Evolutionary conservation across 1,284 basidiomycete genomes (phyloP).

Genomic region (Malassezia obtusa): DNA sequence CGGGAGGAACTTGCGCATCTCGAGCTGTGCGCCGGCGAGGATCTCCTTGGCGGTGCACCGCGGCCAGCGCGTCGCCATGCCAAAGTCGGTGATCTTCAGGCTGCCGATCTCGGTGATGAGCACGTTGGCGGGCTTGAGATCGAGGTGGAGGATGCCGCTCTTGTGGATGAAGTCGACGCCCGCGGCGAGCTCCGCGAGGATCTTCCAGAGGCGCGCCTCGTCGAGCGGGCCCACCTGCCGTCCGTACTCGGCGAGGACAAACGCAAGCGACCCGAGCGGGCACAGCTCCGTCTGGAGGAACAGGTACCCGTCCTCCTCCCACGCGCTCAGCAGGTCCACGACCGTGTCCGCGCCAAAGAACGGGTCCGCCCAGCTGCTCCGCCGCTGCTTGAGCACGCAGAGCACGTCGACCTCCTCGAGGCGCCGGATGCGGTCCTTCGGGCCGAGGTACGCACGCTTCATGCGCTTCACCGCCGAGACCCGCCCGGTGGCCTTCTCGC

Average conservation of each 20-base stretch:
- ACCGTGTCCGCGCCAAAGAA: constrained; percentile 61
- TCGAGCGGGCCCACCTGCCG: constrained; percentile 69
- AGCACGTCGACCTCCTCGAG: constrained; percentile 92
- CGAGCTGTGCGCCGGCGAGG: constrained; percentile 32
- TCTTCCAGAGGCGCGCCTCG: constrained; percentile 93
- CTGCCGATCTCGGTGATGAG: constrained; percentile 79
- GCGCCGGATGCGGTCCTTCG: constrained; percentile 70
- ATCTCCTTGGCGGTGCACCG: constrained; percentile 30
- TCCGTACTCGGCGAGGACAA: constrained; percentile 88
- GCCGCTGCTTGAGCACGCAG: constrained; percentile 56
- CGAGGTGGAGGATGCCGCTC: constrained; percentile 81
- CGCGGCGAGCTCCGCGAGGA: constrained; percentile 71
- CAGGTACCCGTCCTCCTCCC: constrained; percentile 85
- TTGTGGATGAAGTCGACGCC: constrained; percentile 80
- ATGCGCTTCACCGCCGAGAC: constrained; percentile 89
- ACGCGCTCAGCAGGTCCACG: constrained; percentile 82
- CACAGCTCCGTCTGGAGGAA: constrained; percentile 94
- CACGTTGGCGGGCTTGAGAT: constrained; percentile 95
- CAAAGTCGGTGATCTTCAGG: constrained; percentile 97
- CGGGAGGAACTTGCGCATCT: constrained; percentile 9
- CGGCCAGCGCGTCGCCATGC: constrained; percentile 51
- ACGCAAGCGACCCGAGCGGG: constrained; percentile 77
- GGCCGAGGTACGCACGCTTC: constrained; percentile 75
- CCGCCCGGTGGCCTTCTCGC: constrained; percentile 57
- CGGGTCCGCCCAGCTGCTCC: constrained; percentile 12